phyloP scores from a whole-genome alignment of 2,329 filamentous ascomycete genomes.

The Hypoxylon sp. region DNA sequence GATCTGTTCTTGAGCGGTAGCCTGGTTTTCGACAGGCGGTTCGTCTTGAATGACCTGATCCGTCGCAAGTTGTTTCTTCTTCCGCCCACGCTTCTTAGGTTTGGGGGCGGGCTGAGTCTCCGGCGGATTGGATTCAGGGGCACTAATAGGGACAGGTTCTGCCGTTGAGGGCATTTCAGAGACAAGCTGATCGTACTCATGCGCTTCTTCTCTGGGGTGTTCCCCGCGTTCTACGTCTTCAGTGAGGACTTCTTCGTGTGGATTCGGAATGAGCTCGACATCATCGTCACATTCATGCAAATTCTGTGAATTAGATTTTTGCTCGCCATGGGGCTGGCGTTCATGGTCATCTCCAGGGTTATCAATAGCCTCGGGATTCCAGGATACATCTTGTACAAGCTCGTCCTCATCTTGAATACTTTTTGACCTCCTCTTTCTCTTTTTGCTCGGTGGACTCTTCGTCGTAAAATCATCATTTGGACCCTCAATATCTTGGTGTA shows the following conservation, averaged over 20 bases:
- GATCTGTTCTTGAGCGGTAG: constrained; percentile 8
- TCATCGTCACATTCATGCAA: constrained; percentile 27
- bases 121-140: constrained; percentile 12
- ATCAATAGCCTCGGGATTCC: constrained; percentile 35
- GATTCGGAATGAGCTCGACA: constrained; percentile 30
- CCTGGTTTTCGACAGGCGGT: constrained; percentile 18
- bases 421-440: constrained; percentile 42
- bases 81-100: constrained; percentile 54
- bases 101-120: constrained; percentile 35
- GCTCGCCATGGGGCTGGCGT: constrained; percentile 43
- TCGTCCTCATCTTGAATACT: constrained; percentile 51
- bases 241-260: constrained; percentile 10
- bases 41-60: constrained; percentile 27
- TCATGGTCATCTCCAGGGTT: constrained; percentile 41
- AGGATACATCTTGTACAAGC: constrained; percentile 45
- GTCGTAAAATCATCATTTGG: constrained; percentile 10
- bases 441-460: constrained; percentile 33
- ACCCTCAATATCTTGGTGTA: constrained; percentile 17
- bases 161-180: constrained; percentile 31
- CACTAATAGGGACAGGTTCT: constrained; percentile 11
- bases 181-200: constrained; percentile 1
- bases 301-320: constrained; percentile 34
- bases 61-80: constrained; percentile 49
- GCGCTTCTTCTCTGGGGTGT: constrained; percentile 6
- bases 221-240: constrained; percentile 5